Base-by-base conservation (phyloP, 768 basidiomycete genomes). In the Boletus pseudopeckii region DNA sequence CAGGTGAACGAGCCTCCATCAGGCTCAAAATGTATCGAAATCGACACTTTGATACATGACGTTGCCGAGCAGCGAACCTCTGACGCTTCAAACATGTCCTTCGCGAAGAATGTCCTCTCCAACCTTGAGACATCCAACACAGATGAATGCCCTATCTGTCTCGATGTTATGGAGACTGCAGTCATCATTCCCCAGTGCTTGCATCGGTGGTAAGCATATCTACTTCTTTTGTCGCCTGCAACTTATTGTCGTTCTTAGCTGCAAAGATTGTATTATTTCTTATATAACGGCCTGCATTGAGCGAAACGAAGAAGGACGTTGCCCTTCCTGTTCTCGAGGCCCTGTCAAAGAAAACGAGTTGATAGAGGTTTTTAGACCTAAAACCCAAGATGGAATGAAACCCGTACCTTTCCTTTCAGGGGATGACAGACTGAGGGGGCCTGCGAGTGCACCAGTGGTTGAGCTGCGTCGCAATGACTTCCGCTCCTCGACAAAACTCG, bases 231-330 rank as follows among this genome's bases (percentile, higher is more conserved):
- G 20, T 36, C 26, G 28, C 30, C 15, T 26, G 30, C n/a, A 43
- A 28, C 46, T 58, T 20, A 47, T 32, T 30, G 18, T 56, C 11
- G 36, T 51, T 45, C 28, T 26, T 64, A 89, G 92, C 54, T 98
- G 95, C 69, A 96, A 91, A 68, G 91, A 93, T 58, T 98, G 95
- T 63, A 89, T 95, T 22, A 69, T 90, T 17, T 80, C 84, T 10
- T 87, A 84, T 61, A 76, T 97, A 26, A 79, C 81, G 18, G 77
- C 78, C 10, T 84, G 86, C 58, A 80, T 85, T 48, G 85, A 88
- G 61, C 83, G 81, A 55, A 82, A 77, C 4, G 85, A 92, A 63
- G 77, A 84, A 44, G 80, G 85, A 0, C 76, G 78, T 18, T 97
- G 95, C 64, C 94, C 94, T 3, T 86, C 83, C 0, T 98, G 95